phyloP scores from a whole-genome alignment of 2,329 filamentous ascomycete species.

The Neonectria coccinea region DNA sequence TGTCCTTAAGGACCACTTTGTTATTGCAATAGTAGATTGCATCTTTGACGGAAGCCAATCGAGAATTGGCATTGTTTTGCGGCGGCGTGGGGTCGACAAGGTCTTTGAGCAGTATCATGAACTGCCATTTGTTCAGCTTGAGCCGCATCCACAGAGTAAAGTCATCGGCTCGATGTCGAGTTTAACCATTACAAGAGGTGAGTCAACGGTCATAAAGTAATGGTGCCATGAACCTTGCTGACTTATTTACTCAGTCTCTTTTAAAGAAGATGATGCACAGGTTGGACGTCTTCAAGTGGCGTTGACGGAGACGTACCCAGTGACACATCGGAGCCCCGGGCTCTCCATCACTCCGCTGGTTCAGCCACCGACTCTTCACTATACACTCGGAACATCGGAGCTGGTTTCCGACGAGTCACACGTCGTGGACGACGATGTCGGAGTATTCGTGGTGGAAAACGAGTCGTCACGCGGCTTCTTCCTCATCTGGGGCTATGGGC shows the following conservation, averaged over 20 bases:
- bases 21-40: slow-evolving; percentile 27
- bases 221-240: background rate
- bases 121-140: slow-evolving; percentile 23
- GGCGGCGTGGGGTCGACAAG: slow-evolving; percentile 12
- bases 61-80: slow-evolving; percentile 22
- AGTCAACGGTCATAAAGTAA: background rate
- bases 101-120: slow-evolving; percentile 25
- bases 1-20: slow-evolving; percentile 16
- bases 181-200: slow-evolving; percentile 18
- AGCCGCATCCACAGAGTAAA: slow-evolving; percentile 21
- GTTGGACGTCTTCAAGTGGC: slow-evolving; percentile 23
- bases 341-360: slow-evolving; percentile 25
- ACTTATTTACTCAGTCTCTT: slow-evolving; percentile 15
- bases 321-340: slow-evolving; percentile 14
- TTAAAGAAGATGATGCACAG: slow-evolving; percentile 20
- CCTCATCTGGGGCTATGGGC: slow-evolving; percentile 26
- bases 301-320: slow-evolving; percentile 25
- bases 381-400: slow-evolving; percentile 25
- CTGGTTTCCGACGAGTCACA: slow-evolving; percentile 25
- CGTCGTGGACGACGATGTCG: slow-evolving; percentile 18
- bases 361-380: slow-evolving; percentile 26
- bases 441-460: slow-evolving; percentile 27
- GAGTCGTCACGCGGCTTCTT: slow-evolving; percentile 26
- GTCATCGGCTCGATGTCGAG: slow-evolving; percentile 24
- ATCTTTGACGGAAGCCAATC: slow-evolving; percentile 18